These are phyloP conservation scores for Actinomucor elegans DNA, from an alignment of 371 early-diverging fungal genomes.

Conservation along the genomic window DNA sequence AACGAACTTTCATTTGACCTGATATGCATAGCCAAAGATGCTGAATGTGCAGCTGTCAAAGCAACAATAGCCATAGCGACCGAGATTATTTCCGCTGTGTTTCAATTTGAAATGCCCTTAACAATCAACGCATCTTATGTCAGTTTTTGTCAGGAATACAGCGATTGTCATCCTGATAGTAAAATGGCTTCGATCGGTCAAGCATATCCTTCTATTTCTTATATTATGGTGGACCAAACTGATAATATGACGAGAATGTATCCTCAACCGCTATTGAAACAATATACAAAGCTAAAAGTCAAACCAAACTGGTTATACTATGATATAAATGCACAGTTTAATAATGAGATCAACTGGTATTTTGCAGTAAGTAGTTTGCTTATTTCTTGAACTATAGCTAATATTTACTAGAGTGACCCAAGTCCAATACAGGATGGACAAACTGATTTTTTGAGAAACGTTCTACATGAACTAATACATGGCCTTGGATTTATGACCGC, in stretches of 20 bases:
- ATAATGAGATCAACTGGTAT: slow-evolving; percentile 54
- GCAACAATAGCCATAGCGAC: slow-evolving; percentile 18
- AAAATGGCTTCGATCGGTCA: slow-evolving; percentile 36
- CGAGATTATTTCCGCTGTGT: slow-evolving; percentile 33
- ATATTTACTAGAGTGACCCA: slow-evolving; percentile 17
- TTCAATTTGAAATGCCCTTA: slow-evolving; percentile 45
- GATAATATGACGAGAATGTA: slow-evolving; percentile 53
- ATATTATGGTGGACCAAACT: slow-evolving; percentile 36
- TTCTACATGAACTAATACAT: slow-evolving; percentile 63
- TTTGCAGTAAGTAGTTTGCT: slow-evolving; percentile 28
- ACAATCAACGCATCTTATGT: slow-evolving; percentile 56
- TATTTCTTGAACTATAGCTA: too few species aligned
- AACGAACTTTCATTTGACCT: slow-evolving; percentile 16
- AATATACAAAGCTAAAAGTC: slow-evolving; percentile 35
- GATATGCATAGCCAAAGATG: neutral
- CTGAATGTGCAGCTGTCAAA: slow-evolving; percentile 11
- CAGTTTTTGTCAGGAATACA: slow-evolving; percentile 45
- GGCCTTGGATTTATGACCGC: slow-evolving; percentile 67
- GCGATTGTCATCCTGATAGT: slow-evolving; percentile 27
- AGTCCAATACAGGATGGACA: neutral
- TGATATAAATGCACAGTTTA: slow-evolving; percentile 67
- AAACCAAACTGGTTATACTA: slow-evolving; percentile 31
- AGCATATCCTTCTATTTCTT: slow-evolving; percentile 48
- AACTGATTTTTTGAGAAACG: slow-evolving; percentile 53
- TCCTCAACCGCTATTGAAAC: slow-evolving; percentile 68